Evolutionary conservation across 2,329 filamentous ascomycete genomes (phyloP), one percentile per base, ranked within the genome.

Genomic region (Aspergillus novofumigatus): DNA sequence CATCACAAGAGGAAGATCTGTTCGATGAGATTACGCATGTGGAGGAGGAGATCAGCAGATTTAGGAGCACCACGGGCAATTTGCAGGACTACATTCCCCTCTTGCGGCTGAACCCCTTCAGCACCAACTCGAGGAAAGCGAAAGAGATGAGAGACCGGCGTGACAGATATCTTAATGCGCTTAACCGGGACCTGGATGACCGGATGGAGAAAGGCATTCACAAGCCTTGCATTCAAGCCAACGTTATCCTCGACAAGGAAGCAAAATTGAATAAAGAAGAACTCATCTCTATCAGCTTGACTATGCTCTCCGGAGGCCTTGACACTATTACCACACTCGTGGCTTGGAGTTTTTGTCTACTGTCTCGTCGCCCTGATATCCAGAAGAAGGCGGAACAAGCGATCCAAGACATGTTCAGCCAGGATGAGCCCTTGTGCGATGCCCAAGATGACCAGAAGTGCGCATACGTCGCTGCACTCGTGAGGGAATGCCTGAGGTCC

Each of bases 1-100:
- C 77, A 11, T 83, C 79, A 17, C 80, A 85, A 54, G 77, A 86
- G 0, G 83, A 87, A 61, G 78, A 81, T 26, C 75, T 92, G 17
- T 80, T 92, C 10, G 78, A 83, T 10, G 90, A 92, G 66, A 91
- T 93, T 58, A 85, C 86, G 0, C 79, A 86, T 48, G 89, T 92
- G 2, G 90, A 92, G 68, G 82, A 88, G 25, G 85, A 85, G 29
- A 86, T 93, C 49, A 87, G 85, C 54, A 87, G 87, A 60, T 86
- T 91, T 62, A 78, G 90, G 49, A 88, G 83, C n/a, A 91, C 88
- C 1, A 89, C 86, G 52, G 89, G 91, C 66, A 92, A 92, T 66
- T 87, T 88, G 79, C 87, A 90, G 65, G 90, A 93, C 67, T 92
- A 92, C 61, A 83, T 92, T 6, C 89, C 89, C 0, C 68, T 92